A percentile compares a stretch with the other conserved stretches of the same genome.
These are phyloP conservation scores for Pseudevernia furfuracea DNA, from an alignment of 495 filamentous ascomycete species.

Conservation along the genomic window DNA sequence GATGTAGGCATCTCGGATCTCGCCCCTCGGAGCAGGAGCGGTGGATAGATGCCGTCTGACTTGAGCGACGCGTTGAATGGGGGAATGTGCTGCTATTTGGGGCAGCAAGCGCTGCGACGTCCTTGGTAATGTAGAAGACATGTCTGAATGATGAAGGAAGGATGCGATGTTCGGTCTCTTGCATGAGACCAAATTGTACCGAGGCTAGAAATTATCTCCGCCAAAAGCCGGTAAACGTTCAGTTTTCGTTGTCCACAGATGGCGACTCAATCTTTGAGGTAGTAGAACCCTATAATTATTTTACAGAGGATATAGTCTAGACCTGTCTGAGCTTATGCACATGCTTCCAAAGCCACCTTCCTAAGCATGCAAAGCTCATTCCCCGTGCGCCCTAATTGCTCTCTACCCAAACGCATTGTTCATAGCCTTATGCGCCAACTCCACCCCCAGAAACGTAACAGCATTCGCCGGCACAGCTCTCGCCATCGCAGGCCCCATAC, in stretches of 20 bases:
- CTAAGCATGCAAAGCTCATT: background rate
- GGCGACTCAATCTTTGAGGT: background rate
- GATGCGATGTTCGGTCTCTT: background rate
- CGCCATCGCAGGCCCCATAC: conserved; percentile 84
- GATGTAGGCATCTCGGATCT: conserved; percentile 87
- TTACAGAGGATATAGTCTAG: background rate
- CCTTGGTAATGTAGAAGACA: conserved; percentile 12
- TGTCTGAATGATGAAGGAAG: conserved; percentile 10
- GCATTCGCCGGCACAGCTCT: conserved; percentile 95
- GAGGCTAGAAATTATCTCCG: conserved; percentile 5
- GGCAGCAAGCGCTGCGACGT: conserved; percentile 8
- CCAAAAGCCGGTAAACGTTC: background rate
- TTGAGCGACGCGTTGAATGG: conserved; percentile 40
- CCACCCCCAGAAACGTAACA: conserved; percentile 35
- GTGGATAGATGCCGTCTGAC: conserved; percentile 60
- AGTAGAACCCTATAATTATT: background rate
- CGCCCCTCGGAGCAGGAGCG: conserved; percentile 48
- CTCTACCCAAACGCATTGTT: conserved; percentile 20
- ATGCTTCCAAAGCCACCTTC: background rate
- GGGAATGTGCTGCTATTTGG: conserved; percentile 23
- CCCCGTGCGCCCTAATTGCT: background rate
- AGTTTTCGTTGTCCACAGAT: background rate
- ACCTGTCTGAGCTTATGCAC: background rate
- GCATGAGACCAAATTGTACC: background rate
- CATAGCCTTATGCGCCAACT: conserved; percentile 29